Evolutionary conservation across 805 yeast species (phyloP).

Genomic region (Teunomyces atbi): DNA sequence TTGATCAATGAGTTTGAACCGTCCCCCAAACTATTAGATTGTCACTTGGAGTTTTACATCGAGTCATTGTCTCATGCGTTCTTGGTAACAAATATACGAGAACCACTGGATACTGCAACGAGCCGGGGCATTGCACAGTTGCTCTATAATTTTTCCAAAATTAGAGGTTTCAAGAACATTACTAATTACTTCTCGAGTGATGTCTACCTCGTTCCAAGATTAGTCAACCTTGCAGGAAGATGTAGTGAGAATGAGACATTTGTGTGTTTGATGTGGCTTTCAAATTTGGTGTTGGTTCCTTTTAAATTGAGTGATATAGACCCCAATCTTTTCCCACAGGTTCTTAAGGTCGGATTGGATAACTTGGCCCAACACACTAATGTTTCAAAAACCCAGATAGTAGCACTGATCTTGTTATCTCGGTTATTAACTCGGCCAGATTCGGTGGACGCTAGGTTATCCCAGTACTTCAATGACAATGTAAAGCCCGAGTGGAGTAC

Average conservation of each 20-base stretch:
- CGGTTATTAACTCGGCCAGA: constrained; percentile 54
- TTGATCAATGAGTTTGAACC: constrained; percentile 52
- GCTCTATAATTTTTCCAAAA: constrained; percentile 61
- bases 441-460: constrained; percentile 18
- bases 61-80: constrained; percentile 26
- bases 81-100: constrained; percentile 8
- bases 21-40: constrained; percentile 51
- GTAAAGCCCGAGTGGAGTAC: constrained; percentile 19
- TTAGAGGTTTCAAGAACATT: constrained; percentile 63
- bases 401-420: constrained; percentile 52
- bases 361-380: constrained; percentile 30
- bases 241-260: constrained; percentile 25
- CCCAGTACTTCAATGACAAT: constrained; percentile 15
- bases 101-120: constrained; percentile 3
- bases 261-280: constrained; percentile 66
- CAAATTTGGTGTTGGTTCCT: constrained; percentile 70
- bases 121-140: constrained; percentile 26
- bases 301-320: constrained; percentile 52
- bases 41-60: constrained; percentile 33
- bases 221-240: constrained; percentile 7
- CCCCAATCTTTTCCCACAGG: constrained; percentile 25
- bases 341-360: constrained; percentile 34
- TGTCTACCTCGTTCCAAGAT: constrained; percentile 44
- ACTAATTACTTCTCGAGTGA: constrained; percentile 61
- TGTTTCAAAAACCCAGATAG: constrained; percentile 59